Percentiles rank a stretch among this genome's conserved stretches.
These are phyloP conservation scores for Sugiyamaella neomexicana DNA, from an alignment of 1,139 yeast species.

Conservation along the genomic window DNA sequence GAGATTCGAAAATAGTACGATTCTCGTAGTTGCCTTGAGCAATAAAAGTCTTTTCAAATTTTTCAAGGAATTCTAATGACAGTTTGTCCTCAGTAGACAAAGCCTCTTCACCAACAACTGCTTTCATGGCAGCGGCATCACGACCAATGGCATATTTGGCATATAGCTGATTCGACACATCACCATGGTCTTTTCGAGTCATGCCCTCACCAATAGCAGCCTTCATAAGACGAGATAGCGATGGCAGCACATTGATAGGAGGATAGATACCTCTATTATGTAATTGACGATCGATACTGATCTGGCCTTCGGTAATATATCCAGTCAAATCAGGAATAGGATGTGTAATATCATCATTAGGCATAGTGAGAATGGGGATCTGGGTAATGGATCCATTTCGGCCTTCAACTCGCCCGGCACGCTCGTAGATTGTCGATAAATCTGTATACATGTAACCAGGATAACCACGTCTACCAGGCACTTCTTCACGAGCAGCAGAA, in stretches of 20 bases:
- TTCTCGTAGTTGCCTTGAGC: slow-evolving; percentile 95
- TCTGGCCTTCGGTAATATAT: slow-evolving; percentile 98
- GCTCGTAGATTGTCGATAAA: slow-evolving; percentile 96
- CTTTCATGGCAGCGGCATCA: slow-evolving; percentile 99
- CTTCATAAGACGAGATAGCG: slow-evolving; percentile 96
- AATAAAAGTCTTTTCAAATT: slow-evolving; percentile 93
- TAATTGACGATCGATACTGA: slow-evolving; percentile 93
- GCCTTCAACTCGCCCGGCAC: slow-evolving; percentile 99
- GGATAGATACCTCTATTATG: slow-evolving; percentile 97
- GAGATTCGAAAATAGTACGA: slow-evolving; percentile 89
- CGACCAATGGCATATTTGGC: slow-evolving; percentile 99
- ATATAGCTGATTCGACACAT: slow-evolving; percentile 96
- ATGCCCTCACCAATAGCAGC: slow-evolving; percentile 99
- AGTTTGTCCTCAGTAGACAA: slow-evolving; percentile 95
- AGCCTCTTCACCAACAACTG: slow-evolving; percentile 99
- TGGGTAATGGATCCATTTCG: slow-evolving; percentile 99
- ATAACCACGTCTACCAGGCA: slow-evolving; percentile 99
- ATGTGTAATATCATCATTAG: slow-evolving; percentile 98
- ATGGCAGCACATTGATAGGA: slow-evolving; percentile 96
- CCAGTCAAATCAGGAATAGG: slow-evolving; percentile 99
- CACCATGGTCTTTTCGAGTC: slow-evolving; percentile 99
- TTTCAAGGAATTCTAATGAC: slow-evolving; percentile 94
- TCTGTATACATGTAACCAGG: slow-evolving; percentile 99
- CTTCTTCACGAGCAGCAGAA: slow-evolving; percentile 99
- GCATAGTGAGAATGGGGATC: slow-evolving; percentile 98